Percentiles rank a stretch among this genome's conserved stretches.
phyloP scores from a whole-genome alignment of 2,329 filamentous ascomycete species.

The Aspergillus nomiae region DNA sequence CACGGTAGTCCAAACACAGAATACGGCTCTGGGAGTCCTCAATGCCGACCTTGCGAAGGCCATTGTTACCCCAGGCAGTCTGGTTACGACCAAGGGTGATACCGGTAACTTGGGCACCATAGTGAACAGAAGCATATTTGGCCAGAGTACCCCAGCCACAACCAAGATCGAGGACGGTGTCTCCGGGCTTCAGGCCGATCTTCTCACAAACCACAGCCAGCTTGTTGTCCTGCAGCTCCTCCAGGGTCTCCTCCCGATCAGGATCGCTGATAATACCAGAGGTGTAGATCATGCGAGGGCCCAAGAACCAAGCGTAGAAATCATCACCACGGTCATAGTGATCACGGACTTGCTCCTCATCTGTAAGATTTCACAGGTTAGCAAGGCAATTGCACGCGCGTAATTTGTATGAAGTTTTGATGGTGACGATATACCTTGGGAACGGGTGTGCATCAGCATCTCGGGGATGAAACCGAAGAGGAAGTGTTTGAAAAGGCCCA shows the following conservation, averaged over 20 bases:
- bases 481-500: conserved; percentile 83
- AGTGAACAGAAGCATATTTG: conserved; percentile 90
- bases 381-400: not conserved
- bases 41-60: conserved; percentile 78
- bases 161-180: conserved; percentile 88
- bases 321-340: conserved; percentile 98
- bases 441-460: conserved; percentile 87
- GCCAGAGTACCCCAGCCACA: conserved; percentile 98
- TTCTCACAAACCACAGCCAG: conserved; percentile 94
- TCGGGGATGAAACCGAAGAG: conserved; percentile 85
- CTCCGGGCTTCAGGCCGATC: conserved; percentile 78
- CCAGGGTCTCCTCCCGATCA: conserved; percentile 83
- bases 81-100: conserved; percentile 95
- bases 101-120: conserved; percentile 81
- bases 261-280: conserved; percentile 90
- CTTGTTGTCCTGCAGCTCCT: conserved; percentile 98
- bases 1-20: conserved; percentile 95
- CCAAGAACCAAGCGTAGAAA: conserved; percentile 98
- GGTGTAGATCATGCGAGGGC: conserved; percentile 98
- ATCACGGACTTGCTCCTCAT: conserved; percentile 96
- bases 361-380: conserved; percentile 45
- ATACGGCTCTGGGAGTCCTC: conserved; percentile 87
- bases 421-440: conserved; percentile 63
- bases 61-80: conserved; percentile 93
- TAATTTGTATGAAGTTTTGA: not conserved